Evolutionary conservation across 441 rosid genomes (phyloP).

Genomic region (Caryocar brasiliense): DNA sequence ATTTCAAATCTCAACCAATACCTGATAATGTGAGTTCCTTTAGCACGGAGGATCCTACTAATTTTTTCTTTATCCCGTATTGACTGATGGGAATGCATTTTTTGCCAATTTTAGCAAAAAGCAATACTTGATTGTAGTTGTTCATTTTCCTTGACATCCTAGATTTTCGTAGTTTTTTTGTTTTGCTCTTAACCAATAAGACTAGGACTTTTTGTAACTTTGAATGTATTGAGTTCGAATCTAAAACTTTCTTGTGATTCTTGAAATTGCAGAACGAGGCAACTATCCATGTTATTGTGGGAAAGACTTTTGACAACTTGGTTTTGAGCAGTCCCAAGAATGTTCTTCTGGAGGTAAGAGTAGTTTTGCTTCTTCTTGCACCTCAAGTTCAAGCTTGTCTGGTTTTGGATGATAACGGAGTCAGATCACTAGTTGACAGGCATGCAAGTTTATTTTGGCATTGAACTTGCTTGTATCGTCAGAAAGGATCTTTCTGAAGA

Average conservation of each 20-base stretch:
- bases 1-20: slow-evolving; percentile 69
- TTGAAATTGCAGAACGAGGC: slow-evolving; percentile 46
- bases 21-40: slow-evolving; percentile 61
- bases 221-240: neutral
- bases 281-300: slow-evolving; percentile 47
- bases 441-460: neutral
- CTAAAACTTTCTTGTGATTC: neutral
- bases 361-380: neutral
- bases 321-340: slow-evolving; percentile 57
- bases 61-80: too few species aligned
- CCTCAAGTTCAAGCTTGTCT: neutral
- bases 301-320: slow-evolving; percentile 67
- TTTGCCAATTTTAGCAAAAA: too few species aligned
- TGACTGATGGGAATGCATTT: too few species aligned
- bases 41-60: too few species aligned
- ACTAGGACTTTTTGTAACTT: neutral
- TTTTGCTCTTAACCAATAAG: neutral
- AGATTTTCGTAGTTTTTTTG: neutral
- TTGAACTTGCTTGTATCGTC: neutral
- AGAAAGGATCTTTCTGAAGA: too few species aligned
- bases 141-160: too few species aligned
- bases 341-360: slow-evolving; percentile 72
- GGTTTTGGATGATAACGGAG: neutral
- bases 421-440: neutral
- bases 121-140: too few species aligned